These are phyloP conservation scores for Saccharomyces hybrid DNA, from an alignment of 1,139 yeast species.

Conservation along the genomic window DNA sequence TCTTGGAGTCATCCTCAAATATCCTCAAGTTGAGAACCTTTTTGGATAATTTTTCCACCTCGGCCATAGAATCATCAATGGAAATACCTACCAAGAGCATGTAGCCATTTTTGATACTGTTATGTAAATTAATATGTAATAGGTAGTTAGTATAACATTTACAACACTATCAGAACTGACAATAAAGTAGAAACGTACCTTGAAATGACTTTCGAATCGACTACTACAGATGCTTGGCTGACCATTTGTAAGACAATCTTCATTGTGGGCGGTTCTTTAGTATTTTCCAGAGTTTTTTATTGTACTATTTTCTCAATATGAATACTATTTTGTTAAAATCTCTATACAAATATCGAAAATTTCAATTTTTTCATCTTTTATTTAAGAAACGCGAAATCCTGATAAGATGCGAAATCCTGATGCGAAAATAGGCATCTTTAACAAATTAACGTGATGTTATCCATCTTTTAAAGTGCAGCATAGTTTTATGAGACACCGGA, in stretches of 20 bases:
- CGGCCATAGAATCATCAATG: conserved; percentile 65
- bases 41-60: conserved; percentile 58
- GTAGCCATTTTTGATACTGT: conserved; percentile 62
- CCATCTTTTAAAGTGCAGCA: too few species aligned
- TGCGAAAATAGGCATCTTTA: background rate
- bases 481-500: background rate
- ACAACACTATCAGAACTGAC: background rate
- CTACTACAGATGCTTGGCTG: conserved; percentile 78
- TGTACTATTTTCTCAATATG: too few species aligned
- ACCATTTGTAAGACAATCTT: conserved; percentile 84
- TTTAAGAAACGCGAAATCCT: background rate
- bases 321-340: too few species aligned
- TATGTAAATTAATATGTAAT: background rate
- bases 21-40: conserved; percentile 59
- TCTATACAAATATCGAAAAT: too few species aligned
- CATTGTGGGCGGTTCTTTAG: conserved; percentile 38
- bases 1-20: conserved; percentile 50
- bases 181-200: conserved; percentile 39
- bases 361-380: background rate
- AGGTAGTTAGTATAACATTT: background rate
- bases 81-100: conserved; percentile 80
- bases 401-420: background rate
- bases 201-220: conserved; percentile 61
- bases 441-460: background rate
- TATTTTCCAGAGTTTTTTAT: background rate